phyloP scores from a whole-genome alignment of 2,329 filamentous ascomycete genomes.

The Anthostomella pinea region DNA sequence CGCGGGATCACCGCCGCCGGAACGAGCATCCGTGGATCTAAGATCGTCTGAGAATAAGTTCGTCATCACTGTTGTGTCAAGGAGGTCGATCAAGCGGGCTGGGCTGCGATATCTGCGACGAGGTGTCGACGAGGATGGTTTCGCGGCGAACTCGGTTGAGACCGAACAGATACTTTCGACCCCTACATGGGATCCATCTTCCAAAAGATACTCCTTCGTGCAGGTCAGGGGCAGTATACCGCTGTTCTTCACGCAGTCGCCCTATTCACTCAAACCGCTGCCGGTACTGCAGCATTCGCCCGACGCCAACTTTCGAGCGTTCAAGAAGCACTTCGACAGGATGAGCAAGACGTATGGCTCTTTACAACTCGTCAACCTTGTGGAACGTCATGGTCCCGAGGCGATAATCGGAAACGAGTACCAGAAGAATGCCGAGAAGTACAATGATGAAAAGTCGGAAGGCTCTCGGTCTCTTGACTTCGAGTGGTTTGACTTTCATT shows the following conservation, averaged over 20 bases:
- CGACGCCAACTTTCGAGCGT: conserved; percentile 74
- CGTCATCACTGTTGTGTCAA: conserved; percentile 86
- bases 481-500: conserved; percentile 98
- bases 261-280: conserved; percentile 87
- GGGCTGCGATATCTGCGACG: conserved; percentile 87
- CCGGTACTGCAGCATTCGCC: conserved; percentile 78
- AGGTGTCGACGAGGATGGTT: conserved; percentile 85
- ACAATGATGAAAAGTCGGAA: conserved; percentile 62
- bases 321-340: conserved; percentile 74
- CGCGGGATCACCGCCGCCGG: conserved; percentile 15
- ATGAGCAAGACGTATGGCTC: conserved; percentile 69
- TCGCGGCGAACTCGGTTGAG: conserved; percentile 87
- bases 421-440: conserved; percentile 60
- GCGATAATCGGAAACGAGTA: conserved; percentile 75
- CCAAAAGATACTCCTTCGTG: conserved; percentile 75
- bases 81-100: conserved; percentile 79
- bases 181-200: conserved; percentile 58
- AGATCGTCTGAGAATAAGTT: conserved; percentile 56
- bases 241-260: conserved; percentile 90
- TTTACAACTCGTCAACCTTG: conserved; percentile 76
- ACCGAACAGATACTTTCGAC: conserved; percentile 89
- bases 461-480: conserved; percentile 55
- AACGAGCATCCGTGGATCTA: conserved; percentile 27
- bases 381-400: conserved; percentile 86
- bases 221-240: conserved; percentile 91